phyloP scores from a whole-genome alignment of 768 basidiomycete species.

The Brasilioporus rufonigricans region DNA sequence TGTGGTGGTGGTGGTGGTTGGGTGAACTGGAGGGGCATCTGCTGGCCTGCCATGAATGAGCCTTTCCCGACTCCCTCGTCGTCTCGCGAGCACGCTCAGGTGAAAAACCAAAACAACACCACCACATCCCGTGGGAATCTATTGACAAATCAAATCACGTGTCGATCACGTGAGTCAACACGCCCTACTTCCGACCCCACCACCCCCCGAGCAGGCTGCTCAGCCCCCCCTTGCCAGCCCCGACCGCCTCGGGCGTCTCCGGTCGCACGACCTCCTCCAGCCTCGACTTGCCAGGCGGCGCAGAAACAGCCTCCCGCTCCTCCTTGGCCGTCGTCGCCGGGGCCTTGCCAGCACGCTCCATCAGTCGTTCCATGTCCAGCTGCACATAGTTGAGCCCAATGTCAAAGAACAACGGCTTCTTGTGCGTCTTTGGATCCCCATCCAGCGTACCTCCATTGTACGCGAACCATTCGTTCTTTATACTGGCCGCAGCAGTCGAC shows the following conservation, averaged over 20 bases:
- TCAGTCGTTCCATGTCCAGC: constrained; percentile 76
- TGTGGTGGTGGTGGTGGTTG: constrained; percentile 12
- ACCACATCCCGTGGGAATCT: constrained; percentile 20
- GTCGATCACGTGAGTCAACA: constrained; percentile 18
- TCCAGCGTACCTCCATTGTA: constrained; percentile 64
- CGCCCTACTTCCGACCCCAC: constrained; percentile 76
- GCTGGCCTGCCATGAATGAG: constrained; percentile 27
- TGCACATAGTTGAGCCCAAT: constrained; percentile 91
- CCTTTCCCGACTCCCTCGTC: too few species aligned
- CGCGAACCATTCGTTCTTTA: constrained; percentile 78
- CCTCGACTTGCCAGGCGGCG: constrained; percentile 47
- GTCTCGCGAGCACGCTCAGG: too few species aligned
- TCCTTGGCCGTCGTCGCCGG: constrained; percentile 24
- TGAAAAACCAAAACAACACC: constrained; percentile 18
- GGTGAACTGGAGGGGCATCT: constrained; percentile 24
- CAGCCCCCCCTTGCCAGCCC: constrained; percentile 51
- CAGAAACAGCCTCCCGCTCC: constrained; percentile 14
- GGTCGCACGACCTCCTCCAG: constrained; percentile 49
- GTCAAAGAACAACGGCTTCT: constrained; percentile 92
- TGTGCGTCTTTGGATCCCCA: constrained; percentile 47
- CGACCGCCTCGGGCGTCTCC: constrained; percentile 48
- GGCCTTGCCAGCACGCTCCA: constrained; percentile 66
- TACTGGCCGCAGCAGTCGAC: constrained; percentile 42
- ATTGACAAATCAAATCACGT: constrained; percentile 14
- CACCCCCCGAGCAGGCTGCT: constrained; percentile 74